Base-by-base conservation (phyloP, 768 basidiomycete species). In the Tephrocybe sp. region DNA sequence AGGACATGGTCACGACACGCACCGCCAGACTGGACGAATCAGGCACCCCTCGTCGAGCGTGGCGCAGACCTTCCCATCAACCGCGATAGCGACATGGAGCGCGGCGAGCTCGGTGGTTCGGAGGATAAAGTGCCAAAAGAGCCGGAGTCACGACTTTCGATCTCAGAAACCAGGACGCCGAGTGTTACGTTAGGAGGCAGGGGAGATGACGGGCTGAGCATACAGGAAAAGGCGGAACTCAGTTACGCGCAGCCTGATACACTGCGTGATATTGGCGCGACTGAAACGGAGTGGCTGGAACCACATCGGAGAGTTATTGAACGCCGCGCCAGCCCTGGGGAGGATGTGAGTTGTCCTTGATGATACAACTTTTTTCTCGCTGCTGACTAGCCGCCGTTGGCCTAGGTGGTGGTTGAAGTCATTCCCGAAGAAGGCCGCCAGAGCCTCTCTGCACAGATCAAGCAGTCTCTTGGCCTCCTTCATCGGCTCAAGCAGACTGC, bases 1-100 rank as follows among this genome's bases (percentile, higher is more conserved):
- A 81, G 93, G 58, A 98, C 96, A 7, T 93, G 90, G 87, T 95
- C 93, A 8, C 77, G 93, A 45, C 83, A 88, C 58, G 80, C 85
- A 25, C 68, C 74, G 36, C 90, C 94, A 0, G 92, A 94, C 39
- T 97, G 94, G 92, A 78, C 91, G 8, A 84, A 81, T 42, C 85
- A 89, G 57, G 86, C 88, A 15, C 75, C 84, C 30, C 77, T 83
- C 33, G 83, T 95, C 44, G 73, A 76, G 11, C 80, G 86, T 1
- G 85, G 80, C 4, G 86, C 88, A 45, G 60, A 55, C 39, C 84
- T 96, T 54, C 79, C 93, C 30, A 88, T 96, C 64, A 96, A 97
- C 63, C 79, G 90, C 18, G 94, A 96, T 63, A 69, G 67, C 33
- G 72, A 70, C 14, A 77, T 81, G 67, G 85, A 87, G 64, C 55